phyloP scores from a whole-genome alignment of 495 filamentous ascomycete species.

The Penicillium parvum region DNA sequence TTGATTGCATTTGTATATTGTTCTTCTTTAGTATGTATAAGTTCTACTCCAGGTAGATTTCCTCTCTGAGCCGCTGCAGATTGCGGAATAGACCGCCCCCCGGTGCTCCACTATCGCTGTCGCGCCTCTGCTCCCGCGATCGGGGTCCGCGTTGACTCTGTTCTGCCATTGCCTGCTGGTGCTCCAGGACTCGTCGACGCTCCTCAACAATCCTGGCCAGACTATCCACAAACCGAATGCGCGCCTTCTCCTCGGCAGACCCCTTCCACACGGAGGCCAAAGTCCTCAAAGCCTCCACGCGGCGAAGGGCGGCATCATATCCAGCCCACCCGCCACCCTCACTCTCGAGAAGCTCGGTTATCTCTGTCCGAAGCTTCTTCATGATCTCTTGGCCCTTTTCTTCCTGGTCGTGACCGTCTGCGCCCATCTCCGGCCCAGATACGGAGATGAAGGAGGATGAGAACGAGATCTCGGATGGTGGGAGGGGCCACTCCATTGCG shows the following conservation, averaged over 20 bases:
- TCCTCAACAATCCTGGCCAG: conserved; percentile 59
- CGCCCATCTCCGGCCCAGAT: conserved; percentile 64
- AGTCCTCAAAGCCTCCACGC: conserved; percentile 68
- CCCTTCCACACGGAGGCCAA: conserved; percentile 83
- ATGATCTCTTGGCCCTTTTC: conserved; percentile 73
- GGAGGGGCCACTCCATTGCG: conserved; percentile 89
- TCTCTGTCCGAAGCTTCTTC: conserved; percentile 64
- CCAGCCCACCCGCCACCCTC: conserved; percentile 34
- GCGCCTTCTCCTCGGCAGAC: conserved; percentile 85
- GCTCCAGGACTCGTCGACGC: conserved; percentile 52
- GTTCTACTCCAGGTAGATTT: conserved; percentile 54
- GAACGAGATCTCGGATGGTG: conserved; percentile 69
- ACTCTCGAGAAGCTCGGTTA: conserved; percentile 59
- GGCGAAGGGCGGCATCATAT: conserved; percentile 62
- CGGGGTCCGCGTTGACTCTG: conserved; percentile 21
- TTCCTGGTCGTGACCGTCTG: conserved; percentile 62
- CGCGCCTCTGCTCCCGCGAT: conserved; percentile 28
- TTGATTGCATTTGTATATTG: background rate
- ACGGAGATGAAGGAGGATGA: conserved; percentile 77
- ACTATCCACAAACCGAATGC: conserved; percentile 74
- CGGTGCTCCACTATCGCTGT: conserved; percentile 43
- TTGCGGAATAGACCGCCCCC: conserved; percentile 76
- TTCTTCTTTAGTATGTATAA: background rate
- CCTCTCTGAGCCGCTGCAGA: conserved; percentile 72
- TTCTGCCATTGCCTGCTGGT: conserved; percentile 47